Evolutionary conservation across 2,329 filamentous ascomycete species (phyloP), one percentile per base, ranked within the genome.

Genomic region (Ceratocystis harringtonii): DNA sequence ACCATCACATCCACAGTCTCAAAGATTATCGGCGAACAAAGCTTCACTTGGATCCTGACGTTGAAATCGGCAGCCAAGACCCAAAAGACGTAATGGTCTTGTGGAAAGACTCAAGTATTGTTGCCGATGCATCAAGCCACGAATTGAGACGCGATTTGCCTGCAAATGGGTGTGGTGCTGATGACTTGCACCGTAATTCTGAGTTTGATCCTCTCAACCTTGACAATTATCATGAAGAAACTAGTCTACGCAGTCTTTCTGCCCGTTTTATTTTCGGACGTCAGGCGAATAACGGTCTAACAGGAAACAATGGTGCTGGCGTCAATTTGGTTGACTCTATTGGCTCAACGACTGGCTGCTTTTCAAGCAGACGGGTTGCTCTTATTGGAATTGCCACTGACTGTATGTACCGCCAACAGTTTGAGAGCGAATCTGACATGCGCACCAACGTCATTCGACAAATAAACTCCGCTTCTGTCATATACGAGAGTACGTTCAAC

Each of bases 401-500:
- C 74, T 99, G 94, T 78, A 89, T 84, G 7, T 97, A 97, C 73
- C 90, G 86, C 48, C 78, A 78, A 1, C 79, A 80, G 2, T 95
- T 96, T 73, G 82, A 85, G 68, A 81, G 81, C 55, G 78, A 83
- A 62, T 78, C 83, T n/a, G 73, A 70, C 5, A 82, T 87, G 28
- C 81, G 86, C 65, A 74, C 81, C 68, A 94, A 94, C 73, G 82
- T 99, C 68, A 91, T 99, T 70, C 80, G 79, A 63, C 81, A 90
- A 72, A 88, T 99, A 73, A 96, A 95, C 76, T 80, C 85, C 57
- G 94, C 94, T 0, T 96, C 92, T 1, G 83, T 85, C 68, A 77
- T 96, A 8, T 99, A 94, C 72, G 94, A 99, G 74, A 84, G 81
- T 70, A 89, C 89, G 6, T 97, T 99, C 78, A 96, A 96, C 75